These are phyloP conservation scores for Tarenaya hassleriana DNA, from an alignment of 345 rosid genomes.

Conservation along the genomic window DNA sequence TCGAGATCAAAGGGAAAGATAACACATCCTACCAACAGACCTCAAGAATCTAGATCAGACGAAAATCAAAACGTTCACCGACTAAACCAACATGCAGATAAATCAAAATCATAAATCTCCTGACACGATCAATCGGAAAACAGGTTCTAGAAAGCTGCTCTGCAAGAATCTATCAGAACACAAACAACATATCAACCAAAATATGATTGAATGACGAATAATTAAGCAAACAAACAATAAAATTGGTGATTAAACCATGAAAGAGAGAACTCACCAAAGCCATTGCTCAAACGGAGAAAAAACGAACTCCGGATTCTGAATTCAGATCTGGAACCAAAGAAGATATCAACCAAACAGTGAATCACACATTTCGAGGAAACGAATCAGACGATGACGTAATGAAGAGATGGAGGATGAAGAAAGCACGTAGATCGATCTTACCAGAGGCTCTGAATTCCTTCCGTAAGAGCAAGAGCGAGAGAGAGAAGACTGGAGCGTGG, in stretches of 20 bases:
- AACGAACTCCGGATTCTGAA: slow-evolving; percentile 29
- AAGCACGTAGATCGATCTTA: slow-evolving; percentile 15
- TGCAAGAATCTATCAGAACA: no score
- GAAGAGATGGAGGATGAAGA: background rate
- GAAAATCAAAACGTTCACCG: no score
- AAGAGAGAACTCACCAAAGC: slow-evolving; percentile 51
- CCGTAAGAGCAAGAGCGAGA: slow-evolving; percentile 29
- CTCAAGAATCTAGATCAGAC: no score
- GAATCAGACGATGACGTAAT: background rate
- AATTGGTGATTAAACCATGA: background rate
- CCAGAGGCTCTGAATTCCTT: slow-evolving; percentile 13
- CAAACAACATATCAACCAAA: background rate
- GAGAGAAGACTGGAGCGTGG: background rate
- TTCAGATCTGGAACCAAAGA: slow-evolving; percentile 44
- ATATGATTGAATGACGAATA: slow-evolving; percentile 9
- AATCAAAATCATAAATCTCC: no score
- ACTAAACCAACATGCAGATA: no score
- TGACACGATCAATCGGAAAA: no score
- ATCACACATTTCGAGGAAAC: background rate
- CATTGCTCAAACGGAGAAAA: slow-evolving; percentile 44
- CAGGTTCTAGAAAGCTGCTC: no score
- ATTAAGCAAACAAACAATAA: background rate
- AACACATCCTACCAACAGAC: no score
- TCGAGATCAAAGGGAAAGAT: no score
- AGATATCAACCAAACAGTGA: slow-evolving; percentile 10